Evolutionary conservation across 2,329 filamentous ascomycete species (phyloP), one percentile per base, ranked within the genome.

Genomic region (Botryotinia calthae): DNA sequence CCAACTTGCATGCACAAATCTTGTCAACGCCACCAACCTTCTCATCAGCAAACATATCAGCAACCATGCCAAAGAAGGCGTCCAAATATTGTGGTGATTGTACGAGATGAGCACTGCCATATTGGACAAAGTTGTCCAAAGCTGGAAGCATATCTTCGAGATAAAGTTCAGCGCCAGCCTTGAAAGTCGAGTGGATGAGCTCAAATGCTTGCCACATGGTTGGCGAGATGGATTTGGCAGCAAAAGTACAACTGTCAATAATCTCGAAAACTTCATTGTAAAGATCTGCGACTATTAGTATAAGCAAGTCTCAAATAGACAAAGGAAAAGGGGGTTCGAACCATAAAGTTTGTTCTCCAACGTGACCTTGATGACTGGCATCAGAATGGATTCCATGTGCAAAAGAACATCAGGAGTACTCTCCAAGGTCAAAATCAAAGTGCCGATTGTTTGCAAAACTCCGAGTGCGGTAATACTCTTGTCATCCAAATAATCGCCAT

Each of bases 181-280:
- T 98, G 86, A 99, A 99, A 1, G 95, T 98, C 76, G 93, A 90
- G 84, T 98, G 95, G 76, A 99, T 97, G 62, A 98, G 88, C 84
- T 97, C 95, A 81, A 99, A 99, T 2, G 96, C 95, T 83, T 95
- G 91, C 96, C 96, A 99, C 96, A 99, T 99, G 59, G 93, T 97
- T 16, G 92, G 90, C 1, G 96, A 98, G 77, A 99, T 98, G 73
- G 89, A 89, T 86, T 98, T 99, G 75, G 96, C 95, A 18, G 96
- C 94, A 82, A 98, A 99, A 12, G 96, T 99, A 86, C 96, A 99
- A 86, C 94, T 98, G 82, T 99, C 96, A 78, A 99, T 97, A 79
- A 99, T 99, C 84, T 99, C 96, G 78, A 99, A 99, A 8, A 98
- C 90, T 82, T 99, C 96, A 81, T 98, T 99, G 83, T 98, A 99